A percentile compares a stretch with the other conserved stretches of the same genome.
Conservation (phyloP, 805 yeast species). For the Kodamaea neixiangensis region DNA sequence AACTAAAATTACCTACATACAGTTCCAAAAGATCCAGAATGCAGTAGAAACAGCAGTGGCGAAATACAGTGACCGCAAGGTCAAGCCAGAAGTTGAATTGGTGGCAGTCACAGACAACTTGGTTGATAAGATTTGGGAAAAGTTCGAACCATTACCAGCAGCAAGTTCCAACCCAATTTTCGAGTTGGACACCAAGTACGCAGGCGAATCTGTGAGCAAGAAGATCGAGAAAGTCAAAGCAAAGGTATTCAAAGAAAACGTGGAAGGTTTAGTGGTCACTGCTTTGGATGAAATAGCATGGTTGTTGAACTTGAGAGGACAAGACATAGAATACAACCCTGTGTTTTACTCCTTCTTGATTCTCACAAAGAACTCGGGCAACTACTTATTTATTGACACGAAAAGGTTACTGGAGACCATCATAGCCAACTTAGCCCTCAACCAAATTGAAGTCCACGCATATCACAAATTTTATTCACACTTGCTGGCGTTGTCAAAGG, state of each 20-base stretch:
- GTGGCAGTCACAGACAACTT: slow-evolving; percentile 59
- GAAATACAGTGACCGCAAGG: slow-evolving; percentile 16
- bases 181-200: slow-evolving; percentile 50
- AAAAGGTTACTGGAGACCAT: slow-evolving; percentile 38
- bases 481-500: slow-evolving; percentile 40
- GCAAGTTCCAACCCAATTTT: slow-evolving; percentile 52
- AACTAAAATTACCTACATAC: slow-evolving; percentile 41
- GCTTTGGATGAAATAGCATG: slow-evolving; percentile 57
- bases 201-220: slow-evolving; percentile 63
- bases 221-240: slow-evolving; percentile 54
- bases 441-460: slow-evolving; percentile 34
- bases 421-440: slow-evolving; percentile 23
- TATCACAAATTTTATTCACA: slow-evolving; percentile 50
- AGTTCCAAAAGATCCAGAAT: slow-evolving; percentile 32
- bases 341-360: slow-evolving; percentile 49
- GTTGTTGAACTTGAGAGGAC: slow-evolving; percentile 54
- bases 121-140: slow-evolving; percentile 72
- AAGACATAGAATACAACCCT: slow-evolving; percentile 57
- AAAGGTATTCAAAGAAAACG: slow-evolving; percentile 17
- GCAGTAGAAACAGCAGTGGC: slow-evolving; percentile 29
- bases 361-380: slow-evolving; percentile 28
- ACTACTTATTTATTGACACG: slow-evolving; percentile 46
- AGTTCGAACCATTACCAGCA: slow-evolving; percentile 63
- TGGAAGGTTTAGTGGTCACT: slow-evolving; percentile 42
- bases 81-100: slow-evolving; percentile 40